These are phyloP conservation scores for Fusarium torreyae DNA, from an alignment of 2,329 filamentous ascomycete genomes.

Conservation along the genomic window DNA sequence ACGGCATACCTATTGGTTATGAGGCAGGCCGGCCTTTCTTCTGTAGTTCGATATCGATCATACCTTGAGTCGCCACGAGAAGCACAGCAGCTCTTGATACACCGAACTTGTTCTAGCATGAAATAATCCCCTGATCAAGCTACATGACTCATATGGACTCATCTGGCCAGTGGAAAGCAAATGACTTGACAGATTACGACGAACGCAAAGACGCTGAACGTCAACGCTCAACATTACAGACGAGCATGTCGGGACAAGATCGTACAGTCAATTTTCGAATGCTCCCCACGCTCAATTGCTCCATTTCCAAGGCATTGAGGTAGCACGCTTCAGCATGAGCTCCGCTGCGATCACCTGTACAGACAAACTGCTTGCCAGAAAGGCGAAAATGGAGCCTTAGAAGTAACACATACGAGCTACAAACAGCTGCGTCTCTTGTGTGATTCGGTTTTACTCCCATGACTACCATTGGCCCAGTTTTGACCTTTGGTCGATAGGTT, in stretches of 20 bases:
- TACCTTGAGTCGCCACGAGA: background rate
- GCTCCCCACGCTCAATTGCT: constrained; percentile 32
- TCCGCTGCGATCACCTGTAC: constrained; percentile 16
- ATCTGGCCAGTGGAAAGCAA: constrained; percentile 6
- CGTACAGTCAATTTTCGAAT: constrained; percentile 3
- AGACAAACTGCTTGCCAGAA: constrained; percentile 2
- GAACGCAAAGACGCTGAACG: constrained; percentile 1
- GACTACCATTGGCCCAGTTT: background rate
- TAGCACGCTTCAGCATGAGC: constrained; percentile 30
- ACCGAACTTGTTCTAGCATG: background rate
- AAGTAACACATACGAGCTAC: constrained; percentile 11
- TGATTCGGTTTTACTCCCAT: constrained; percentile 3
- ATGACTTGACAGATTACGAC: background rate
- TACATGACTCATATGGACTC: constrained; percentile 3
- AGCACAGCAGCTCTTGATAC: background rate
- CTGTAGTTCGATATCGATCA: background rate
- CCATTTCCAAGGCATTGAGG: constrained; percentile 27
- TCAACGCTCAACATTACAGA: background rate
- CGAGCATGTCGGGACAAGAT: constrained; percentile 4
- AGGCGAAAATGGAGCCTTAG: constrained; percentile 7
- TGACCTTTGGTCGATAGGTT: background rate
- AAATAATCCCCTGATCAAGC: background rate
- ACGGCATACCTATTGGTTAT: background rate
- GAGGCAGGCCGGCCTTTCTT: background rate
- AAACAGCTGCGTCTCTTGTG: background rate